Conservation (phyloP, 2,329 filamentous ascomycete species). For the Rasamsonia emersonii region DNA sequence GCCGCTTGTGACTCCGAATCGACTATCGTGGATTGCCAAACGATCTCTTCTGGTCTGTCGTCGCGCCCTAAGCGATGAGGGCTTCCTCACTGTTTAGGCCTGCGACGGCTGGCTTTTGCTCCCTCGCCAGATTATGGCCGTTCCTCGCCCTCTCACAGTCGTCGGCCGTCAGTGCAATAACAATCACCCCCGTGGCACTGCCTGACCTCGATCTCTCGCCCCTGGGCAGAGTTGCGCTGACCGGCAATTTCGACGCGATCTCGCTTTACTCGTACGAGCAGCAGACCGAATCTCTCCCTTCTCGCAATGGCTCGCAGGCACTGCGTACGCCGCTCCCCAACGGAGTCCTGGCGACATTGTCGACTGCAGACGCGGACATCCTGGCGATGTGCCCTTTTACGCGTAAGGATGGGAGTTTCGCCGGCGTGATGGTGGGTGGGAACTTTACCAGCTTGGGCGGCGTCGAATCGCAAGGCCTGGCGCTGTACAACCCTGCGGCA, state of each 20-base stretch:
- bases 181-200: conserved; percentile 26
- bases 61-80: conserved; percentile 36
- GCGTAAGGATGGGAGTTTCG: conserved; percentile 54
- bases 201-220: conserved; percentile 59
- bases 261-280: conserved; percentile 81
- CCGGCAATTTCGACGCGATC: conserved; percentile 83
- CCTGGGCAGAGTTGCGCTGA: conserved; percentile 75
- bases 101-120: conserved; percentile 32
- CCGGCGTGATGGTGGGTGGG: conserved; percentile 77
- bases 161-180: conserved; percentile 20
- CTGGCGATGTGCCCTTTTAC: conserved; percentile 78
- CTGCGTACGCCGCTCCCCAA: conserved; percentile 78
- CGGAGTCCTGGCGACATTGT: conserved; percentile 66
- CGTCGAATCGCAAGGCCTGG: conserved; percentile 66
- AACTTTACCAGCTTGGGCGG: conserved; percentile 90
- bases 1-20: not conserved
- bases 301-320: conserved; percentile 69
- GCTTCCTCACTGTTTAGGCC: conserved; percentile 37
- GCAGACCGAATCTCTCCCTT: conserved; percentile 56
- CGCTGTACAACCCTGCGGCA: conserved; percentile 68
- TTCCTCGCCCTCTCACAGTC: conserved; percentile 12
- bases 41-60: conserved; percentile 20
- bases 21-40: conserved; percentile 5
- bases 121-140: conserved; percentile 19
- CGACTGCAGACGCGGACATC: conserved; percentile 74